phyloP scores from a whole-genome alignment of 495 filamentous ascomycete genomes.

The Penicilliopsis zonata region DNA sequence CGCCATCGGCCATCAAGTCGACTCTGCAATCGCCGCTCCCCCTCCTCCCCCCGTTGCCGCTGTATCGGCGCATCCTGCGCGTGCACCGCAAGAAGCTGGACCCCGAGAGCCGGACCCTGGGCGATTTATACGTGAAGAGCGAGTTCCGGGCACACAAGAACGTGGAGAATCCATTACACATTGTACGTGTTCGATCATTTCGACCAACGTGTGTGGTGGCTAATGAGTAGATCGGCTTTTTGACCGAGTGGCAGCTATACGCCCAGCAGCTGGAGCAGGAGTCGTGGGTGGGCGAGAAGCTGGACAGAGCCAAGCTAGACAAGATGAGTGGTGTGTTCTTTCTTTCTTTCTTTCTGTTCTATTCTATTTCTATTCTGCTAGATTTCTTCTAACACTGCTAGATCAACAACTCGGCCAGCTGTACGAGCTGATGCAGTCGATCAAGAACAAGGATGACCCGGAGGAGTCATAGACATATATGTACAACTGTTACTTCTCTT shows the following conservation, averaged over 20 bases:
- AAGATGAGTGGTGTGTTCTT: conserved; percentile 85
- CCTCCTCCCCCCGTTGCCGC: conserved; percentile 78
- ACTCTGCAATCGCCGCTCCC: conserved; percentile 53
- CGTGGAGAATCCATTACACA: conserved; percentile 83
- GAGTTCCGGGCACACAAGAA: conserved; percentile 76
- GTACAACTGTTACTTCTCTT: no score
- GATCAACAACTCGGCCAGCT: conserved; percentile 90
- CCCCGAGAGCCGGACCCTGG: conserved; percentile 62
- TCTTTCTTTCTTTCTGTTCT: conserved; percentile 4
- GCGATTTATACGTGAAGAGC: conserved; percentile 81
- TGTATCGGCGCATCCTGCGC: conserved; percentile 80
- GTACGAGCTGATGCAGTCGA: conserved; percentile 86
- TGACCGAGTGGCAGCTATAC: conserved; percentile 94
- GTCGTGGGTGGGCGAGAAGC: conserved; percentile 61
- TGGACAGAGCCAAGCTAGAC: conserved; percentile 67
- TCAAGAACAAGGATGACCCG: conserved; percentile 33
- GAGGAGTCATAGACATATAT: neutral
- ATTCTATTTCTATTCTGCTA: conserved; percentile 3
- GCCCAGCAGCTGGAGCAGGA: conserved; percentile 84
- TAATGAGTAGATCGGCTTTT: conserved; percentile 70
- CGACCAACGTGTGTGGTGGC: conserved; percentile 7
- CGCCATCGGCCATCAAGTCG: conserved; percentile 31
- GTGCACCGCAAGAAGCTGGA: conserved; percentile 72
- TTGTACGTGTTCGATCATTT: conserved; percentile 45
- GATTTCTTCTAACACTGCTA: conserved; percentile 15